phyloP scores from a whole-genome alignment of 306 rosid genomes.

The Trifolium fragiferum region DNA sequence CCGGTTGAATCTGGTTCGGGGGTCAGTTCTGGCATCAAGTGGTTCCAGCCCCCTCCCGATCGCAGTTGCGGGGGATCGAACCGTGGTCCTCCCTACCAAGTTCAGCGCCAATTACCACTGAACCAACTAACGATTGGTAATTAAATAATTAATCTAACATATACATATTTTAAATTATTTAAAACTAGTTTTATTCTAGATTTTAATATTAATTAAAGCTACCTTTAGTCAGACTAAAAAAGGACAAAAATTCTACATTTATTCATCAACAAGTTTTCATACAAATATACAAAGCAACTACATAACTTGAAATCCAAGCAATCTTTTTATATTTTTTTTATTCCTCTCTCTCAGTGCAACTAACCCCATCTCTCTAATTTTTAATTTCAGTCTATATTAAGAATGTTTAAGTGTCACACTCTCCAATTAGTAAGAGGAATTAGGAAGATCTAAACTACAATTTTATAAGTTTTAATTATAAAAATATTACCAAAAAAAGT shows the following conservation, averaged over 20 bases:
- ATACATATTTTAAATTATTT: constrained; percentile 35
- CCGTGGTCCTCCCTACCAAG: too few species aligned
- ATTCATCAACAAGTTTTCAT: constrained; percentile 68
- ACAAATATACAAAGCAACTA: constrained; percentile 51
- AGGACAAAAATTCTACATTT: constrained; percentile 58
- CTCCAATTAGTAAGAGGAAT: constrained; percentile 35
- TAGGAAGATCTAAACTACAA: constrained; percentile 25
- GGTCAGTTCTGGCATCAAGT: too few species aligned
- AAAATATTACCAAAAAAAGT: constrained; percentile 49
- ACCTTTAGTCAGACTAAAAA: constrained; percentile 58
- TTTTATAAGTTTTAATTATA: constrained; percentile 30
- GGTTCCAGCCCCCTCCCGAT: too few species aligned
- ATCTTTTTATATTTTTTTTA: constrained; percentile 32
- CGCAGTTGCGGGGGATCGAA: too few species aligned
- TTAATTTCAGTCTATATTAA: constrained; percentile 42
- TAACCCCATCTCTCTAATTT: constrained; percentile 45
- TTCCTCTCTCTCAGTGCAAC: constrained; percentile 45
- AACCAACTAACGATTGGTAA: too few species aligned
- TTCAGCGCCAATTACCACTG: too few species aligned
- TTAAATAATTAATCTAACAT: too few species aligned
- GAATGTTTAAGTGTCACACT: constrained; percentile 49
- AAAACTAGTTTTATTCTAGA: constrained; percentile 32
- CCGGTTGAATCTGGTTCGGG: too few species aligned
- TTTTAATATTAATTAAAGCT: constrained; percentile 51
- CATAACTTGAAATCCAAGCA: constrained; percentile 78